Conservation (phyloP, 2,329 filamentous ascomycete genomes). For the Rhynchosporium agropyri region DNA sequence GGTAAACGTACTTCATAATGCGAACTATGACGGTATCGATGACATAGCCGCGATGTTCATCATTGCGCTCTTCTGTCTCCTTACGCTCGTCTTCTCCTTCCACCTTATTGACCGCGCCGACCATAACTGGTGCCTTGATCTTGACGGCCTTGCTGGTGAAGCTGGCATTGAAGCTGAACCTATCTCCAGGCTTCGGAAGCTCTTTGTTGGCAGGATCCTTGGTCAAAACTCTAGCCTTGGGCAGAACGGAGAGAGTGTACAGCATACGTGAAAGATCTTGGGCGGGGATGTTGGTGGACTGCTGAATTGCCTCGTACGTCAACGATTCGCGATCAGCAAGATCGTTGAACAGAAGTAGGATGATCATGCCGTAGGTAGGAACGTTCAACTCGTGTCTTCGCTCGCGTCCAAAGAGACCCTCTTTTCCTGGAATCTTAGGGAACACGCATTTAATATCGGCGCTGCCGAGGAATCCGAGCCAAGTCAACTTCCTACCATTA, state of each 20-base stretch:
- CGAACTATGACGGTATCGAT: slow-evolving; percentile 78
- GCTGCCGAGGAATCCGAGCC: slow-evolving; percentile 72
- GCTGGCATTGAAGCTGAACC: slow-evolving; percentile 78
- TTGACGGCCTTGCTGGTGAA: slow-evolving; percentile 83
- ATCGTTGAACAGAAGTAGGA: slow-evolving; percentile 88
- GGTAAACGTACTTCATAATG: slow-evolving; percentile 76
- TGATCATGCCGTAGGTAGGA: slow-evolving; percentile 88
- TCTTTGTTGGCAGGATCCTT: slow-evolving; percentile 82
- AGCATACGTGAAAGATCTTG: slow-evolving; percentile 76
- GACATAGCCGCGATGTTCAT: slow-evolving; percentile 69
- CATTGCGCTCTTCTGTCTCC: slow-evolving; percentile 75
- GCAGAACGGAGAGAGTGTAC: slow-evolving; percentile 78
- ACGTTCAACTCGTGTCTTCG: slow-evolving; percentile 88
- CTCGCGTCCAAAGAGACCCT: slow-evolving; percentile 63
- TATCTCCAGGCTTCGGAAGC: slow-evolving; percentile 70
- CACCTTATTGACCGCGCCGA: slow-evolving; percentile 74
- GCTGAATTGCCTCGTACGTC: slow-evolving; percentile 77
- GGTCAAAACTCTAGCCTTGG: slow-evolving; percentile 78
- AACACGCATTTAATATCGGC: slow-evolving; percentile 85
- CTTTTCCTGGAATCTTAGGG: slow-evolving; percentile 71
- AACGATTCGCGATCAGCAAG: slow-evolving; percentile 55
- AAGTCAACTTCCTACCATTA: slow-evolving; percentile 85
- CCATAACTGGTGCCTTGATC: slow-evolving; percentile 87
- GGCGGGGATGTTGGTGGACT: slow-evolving; percentile 75
- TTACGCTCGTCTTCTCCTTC: slow-evolving; percentile 72